Percentiles rank a stretch among this genome's conserved stretches.
phyloP scores from a whole-genome alignment of 768 basidiomycete genomes.

The Serpula lacrymans region DNA sequence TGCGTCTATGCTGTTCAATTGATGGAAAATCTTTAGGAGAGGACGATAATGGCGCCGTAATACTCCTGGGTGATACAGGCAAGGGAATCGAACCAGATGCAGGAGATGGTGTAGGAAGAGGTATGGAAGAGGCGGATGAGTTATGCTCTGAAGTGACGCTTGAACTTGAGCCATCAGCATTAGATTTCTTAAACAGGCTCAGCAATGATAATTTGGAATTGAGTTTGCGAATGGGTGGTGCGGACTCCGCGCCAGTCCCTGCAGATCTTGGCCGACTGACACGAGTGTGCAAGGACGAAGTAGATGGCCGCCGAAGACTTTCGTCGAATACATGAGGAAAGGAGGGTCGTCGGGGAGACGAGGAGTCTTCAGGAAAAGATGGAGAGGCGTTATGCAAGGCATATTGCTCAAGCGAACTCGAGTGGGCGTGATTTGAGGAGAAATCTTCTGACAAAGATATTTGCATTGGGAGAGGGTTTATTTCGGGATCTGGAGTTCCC shows the following conservation, averaged over 20 bases:
- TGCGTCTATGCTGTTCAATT: conserved; percentile 15
- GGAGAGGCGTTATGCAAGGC: conserved; percentile 3
- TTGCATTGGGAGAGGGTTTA: conserved; percentile 13
- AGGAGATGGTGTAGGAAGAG: conserved; percentile 14
- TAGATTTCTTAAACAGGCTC: conserved; percentile 66
- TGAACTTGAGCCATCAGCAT: conserved; percentile 33
- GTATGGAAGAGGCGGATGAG: conserved; percentile 22
- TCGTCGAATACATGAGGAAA: conserved; percentile 51
- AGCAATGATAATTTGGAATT: conserved; percentile 73
- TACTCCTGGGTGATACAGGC: conserved; percentile 27
- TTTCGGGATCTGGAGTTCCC: conserved; percentile 28
- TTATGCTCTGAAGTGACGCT: conserved; percentile 30
- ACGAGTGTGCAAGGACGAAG: conserved; percentile 25
- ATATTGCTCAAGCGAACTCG: too few species aligned
- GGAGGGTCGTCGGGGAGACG: conserved; percentile 63
- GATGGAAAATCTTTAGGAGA: conserved; percentile 26
- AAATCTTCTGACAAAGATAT: conserved; percentile 7
- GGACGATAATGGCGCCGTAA: conserved; percentile 20
- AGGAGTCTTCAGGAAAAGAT: conserved; percentile 25
- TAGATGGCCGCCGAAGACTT: conserved; percentile 30
- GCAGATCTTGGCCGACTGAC: conserved; percentile 67
- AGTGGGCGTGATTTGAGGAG: conserved; percentile 3
- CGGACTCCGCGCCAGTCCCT: conserved; percentile 63
- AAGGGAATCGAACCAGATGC: conserved; percentile 14
- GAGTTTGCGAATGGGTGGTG: conserved; percentile 41